Evolutionary conservation across 176 grass and related monocot species (phyloP).

Genomic region (Rhynchospora tenuis): DNA sequence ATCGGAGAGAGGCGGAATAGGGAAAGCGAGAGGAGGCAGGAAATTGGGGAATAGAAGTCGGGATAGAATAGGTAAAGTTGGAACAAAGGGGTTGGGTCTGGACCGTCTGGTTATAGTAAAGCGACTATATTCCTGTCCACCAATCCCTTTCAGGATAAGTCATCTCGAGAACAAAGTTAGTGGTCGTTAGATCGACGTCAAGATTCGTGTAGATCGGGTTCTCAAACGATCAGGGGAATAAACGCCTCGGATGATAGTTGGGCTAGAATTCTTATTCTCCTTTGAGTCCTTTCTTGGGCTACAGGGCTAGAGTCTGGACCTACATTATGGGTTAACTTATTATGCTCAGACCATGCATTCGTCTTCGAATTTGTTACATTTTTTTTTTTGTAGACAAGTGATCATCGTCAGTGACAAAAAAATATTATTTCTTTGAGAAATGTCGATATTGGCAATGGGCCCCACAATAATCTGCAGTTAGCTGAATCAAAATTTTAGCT

Average conservation of each 20-base stretch:
- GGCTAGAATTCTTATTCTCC: not conserved
- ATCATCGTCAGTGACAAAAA: too few species aligned
- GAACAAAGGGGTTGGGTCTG: not conserved
- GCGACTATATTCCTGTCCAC: not conserved
- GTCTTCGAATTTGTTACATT: too few species aligned
- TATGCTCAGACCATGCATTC: too few species aligned
- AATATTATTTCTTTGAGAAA: too few species aligned
- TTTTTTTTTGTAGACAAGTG: too few species aligned
- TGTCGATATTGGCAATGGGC: too few species aligned
- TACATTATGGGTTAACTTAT: too few species aligned
- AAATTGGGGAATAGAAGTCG: not conserved
- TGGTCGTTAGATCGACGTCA: not conserved
- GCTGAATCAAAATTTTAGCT: too few species aligned
- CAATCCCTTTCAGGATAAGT: not conserved
- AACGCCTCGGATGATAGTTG: not conserved
- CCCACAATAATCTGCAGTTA: too few species aligned
- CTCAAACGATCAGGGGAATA: not conserved
- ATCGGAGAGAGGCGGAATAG: not conserved
- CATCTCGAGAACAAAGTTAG: not conserved
- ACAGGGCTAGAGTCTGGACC: too few species aligned
- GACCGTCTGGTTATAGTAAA: not conserved
- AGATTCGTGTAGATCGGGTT: not conserved
- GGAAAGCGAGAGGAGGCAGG: not conserved
- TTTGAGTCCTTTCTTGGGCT: not conserved
- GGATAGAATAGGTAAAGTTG: slow-evolving; percentile 4